A percentile compares a stretch with the other conserved stretches of the same genome.
Evolutionary conservation across 2,329 filamentous ascomycete genomes (phyloP).

Genomic region (Colletotrichum zoysiae): DNA sequence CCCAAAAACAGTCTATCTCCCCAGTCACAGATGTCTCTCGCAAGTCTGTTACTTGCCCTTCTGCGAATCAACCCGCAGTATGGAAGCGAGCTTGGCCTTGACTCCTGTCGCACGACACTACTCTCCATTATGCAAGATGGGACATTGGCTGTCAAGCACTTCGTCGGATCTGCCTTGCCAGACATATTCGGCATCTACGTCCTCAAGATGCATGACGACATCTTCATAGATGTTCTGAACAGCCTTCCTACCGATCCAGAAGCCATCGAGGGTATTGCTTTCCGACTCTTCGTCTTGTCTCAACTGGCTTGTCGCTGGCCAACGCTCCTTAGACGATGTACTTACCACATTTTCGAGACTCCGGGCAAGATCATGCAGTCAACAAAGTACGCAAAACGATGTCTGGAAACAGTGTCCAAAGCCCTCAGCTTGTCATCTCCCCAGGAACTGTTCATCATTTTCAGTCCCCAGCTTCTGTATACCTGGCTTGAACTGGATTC

Average conservation of each 20-base stretch:
- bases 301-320: conserved; percentile 86
- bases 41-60: conserved; percentile 77
- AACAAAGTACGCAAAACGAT: conserved; percentile 77
- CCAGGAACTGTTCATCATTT: conserved; percentile 82
- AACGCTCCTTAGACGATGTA: conserved; percentile 85
- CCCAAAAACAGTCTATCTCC: conserved; percentile 77
- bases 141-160: conserved; percentile 79
- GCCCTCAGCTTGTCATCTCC: conserved; percentile 75
- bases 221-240: conserved; percentile 86
- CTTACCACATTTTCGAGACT: conserved; percentile 95
- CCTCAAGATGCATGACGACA: conserved; percentile 83
- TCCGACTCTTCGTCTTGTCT: conserved; percentile 82
- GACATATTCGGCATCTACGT: conserved; percentile 84
- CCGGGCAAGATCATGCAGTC: conserved; percentile 78
- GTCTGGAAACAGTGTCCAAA: conserved; percentile 74
- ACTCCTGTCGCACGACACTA: conserved; percentile 76
- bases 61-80: conserved; percentile 77
- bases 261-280: conserved; percentile 84
- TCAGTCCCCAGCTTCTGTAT: conserved; percentile 89
- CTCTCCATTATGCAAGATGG: conserved; percentile 78
- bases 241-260: conserved; percentile 80
- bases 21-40: conserved; percentile 74
- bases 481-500: conserved; percentile 83
- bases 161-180: conserved; percentile 77
- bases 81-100: conserved; percentile 68